Evolutionary conservation across 2,329 filamentous ascomycete species (phyloP), one percentile per base, ranked within the genome.

Genomic region (Ceratocystis eucalypticola): DNA sequence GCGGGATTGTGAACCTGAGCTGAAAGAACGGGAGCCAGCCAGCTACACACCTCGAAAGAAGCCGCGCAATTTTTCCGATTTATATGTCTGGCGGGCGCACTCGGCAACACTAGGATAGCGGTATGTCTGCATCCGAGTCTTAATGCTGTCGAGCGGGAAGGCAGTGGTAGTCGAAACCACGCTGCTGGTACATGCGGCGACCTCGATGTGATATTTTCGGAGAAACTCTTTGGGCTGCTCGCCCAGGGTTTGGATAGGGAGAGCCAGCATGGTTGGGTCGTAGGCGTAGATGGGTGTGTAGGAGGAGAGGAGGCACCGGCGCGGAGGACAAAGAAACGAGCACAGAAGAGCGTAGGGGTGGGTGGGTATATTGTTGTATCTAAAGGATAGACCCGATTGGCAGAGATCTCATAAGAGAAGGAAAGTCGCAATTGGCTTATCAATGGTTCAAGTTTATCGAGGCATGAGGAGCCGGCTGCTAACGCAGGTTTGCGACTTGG

Each of bases 81-180:
- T 81, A 76, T 94, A 94, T 8, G 89, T 93, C 70, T 88, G 82
- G 69, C 80, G 81, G 64, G 91, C 84, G 74, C 89, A 92, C 74
- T 90, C 86, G 73, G 82, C 76, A 75, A 89, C 90, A 70, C 83
- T 89, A 70, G 82, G 80, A 76, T 88, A 92, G 69, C 88, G 85
- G 76, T 94, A 93, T 70, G 88, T 89, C 78, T 95, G 90, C 85
- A 94, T 90, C 72, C 90, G 88, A 66, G 88, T 92, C 80, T 95
- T 95, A 74, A 93, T 87, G 72, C 90, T 93, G 75, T 95, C 90
- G 71, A 95, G 83, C 25, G 90, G 90, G 73, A 93, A 95, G n/a
- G 89, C 88, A 70, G 83, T 80, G 73, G 91, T 82, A 53, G 89
- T 94, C 46, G 88, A 91, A 66, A 93, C 80, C 70, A 92, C 80